Base-by-base conservation (phyloP, 2,329 filamentous ascomycete genomes). In the Exophiala lecanii-corni region DNA sequence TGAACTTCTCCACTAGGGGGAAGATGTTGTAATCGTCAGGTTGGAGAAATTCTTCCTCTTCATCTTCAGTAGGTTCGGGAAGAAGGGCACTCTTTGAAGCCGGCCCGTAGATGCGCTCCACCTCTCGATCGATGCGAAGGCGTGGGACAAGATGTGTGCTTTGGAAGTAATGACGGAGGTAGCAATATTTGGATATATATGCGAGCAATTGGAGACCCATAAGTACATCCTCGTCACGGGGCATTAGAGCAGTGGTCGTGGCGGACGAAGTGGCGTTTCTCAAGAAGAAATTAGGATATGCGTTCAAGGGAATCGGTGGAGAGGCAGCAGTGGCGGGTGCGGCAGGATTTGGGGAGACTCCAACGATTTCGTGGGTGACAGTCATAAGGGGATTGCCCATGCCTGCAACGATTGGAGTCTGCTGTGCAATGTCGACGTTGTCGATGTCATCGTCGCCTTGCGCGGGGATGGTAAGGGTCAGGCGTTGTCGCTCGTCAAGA, bases 101-200 rank as follows among this genome's bases (percentile, higher is more conserved):
- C 43, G 86, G 82, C 1, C 82, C 81, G 51, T 96, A 89, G 2
- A 95, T 73, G 41, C 88, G 71, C 48, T 84, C 78, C 19, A 96
- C 75, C 60, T 96, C 89, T 54, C 84, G 82, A 47, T 88, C 86
- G 55, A 98, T 91, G 63, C 89, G 89, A 38, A 98, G 80, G 51
- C 82, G 85, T 0, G 92, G 92, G 3, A 98, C 92, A 9, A 97
- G 74, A 59, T 98, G 92, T 28, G 89, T 94, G 63, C 85, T 79
- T 61, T 98, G 92, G 64, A 98, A 98, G 65, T 96, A 98, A 3
- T 87, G 84, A 13, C 92, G 81, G 20, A 98, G 78, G 57, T 94
- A 94, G 73, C 92, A 97, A 68, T 98, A 98, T 66, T 98, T 98
- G 17, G 89, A 96, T 43, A 98, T 91, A 62, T 98, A 98, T 12